Evolutionary conservation across 73 alveolate species (phyloP).

Genomic region (Breviolum minutum): DNA sequence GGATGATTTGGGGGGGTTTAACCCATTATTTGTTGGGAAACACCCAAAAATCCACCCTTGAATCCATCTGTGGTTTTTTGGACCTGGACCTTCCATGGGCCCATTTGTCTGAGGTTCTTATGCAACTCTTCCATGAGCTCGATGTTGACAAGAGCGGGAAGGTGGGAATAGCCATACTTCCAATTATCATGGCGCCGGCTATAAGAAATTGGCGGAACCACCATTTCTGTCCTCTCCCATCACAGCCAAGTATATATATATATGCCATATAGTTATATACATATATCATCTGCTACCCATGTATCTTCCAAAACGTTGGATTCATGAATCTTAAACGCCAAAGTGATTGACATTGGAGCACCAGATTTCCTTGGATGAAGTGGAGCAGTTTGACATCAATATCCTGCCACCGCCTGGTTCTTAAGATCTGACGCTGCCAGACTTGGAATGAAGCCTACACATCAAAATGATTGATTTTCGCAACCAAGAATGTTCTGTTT

Average conservation of each 20-base stretch:
- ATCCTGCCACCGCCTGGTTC: conserved; percentile 44
- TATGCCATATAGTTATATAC: too few species aligned
- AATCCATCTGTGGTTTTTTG: too few species aligned
- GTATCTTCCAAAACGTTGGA: not conserved
- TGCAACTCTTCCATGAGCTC: conserved; percentile 84
- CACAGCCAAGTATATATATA: too few species aligned
- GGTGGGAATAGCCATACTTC: not conserved
- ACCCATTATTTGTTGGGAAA: too few species aligned
- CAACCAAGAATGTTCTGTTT: not conserved
- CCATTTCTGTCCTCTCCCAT: too few species aligned
- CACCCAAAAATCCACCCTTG: too few species aligned
- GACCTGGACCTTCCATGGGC: too few species aligned
- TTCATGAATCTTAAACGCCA: not conserved
- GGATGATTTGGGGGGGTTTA: too few species aligned
- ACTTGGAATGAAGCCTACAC: not conserved
- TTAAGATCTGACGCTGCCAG: not conserved
- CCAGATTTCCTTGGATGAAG: conserved; percentile 91
- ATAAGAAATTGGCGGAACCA: too few species aligned
- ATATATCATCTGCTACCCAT: too few species aligned
- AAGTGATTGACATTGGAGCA: not conserved
- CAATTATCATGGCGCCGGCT: too few species aligned
- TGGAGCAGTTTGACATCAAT: conserved; percentile 82
- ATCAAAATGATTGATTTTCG: too few species aligned
- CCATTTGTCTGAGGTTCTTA: conserved; percentile 26
- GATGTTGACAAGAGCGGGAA: conserved; percentile 86